A percentile compares a stretch with the other conserved stretches of the same genome.
These are phyloP conservation scores for Suillus brevipes DNA, from an alignment of 768 basidiomycete genomes.

Conservation along the genomic window DNA sequence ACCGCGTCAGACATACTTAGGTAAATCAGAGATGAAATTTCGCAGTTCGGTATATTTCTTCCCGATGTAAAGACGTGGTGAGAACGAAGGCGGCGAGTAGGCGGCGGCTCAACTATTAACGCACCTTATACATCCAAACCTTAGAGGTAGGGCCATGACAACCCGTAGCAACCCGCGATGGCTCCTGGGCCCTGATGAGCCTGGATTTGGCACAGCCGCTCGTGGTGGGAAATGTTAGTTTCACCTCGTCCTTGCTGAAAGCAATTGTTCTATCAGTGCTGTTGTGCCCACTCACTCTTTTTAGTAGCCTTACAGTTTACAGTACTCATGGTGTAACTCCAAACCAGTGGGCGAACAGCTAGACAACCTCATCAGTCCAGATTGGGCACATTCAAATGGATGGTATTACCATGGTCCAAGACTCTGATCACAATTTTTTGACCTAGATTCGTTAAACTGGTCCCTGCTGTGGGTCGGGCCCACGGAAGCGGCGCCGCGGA, in stretches of 20 bases:
- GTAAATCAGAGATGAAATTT: slow-evolving; percentile 6
- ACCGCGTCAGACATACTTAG: not conserved
- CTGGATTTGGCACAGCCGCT: not conserved
- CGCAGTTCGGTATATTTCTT: slow-evolving; percentile 3
- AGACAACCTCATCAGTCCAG: not conserved
- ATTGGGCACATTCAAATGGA: not conserved
- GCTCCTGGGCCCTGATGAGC: not conserved
- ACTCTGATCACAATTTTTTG: not conserved
- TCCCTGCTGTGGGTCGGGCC: not conserved
- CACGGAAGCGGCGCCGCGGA: not conserved
- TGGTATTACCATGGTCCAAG: not conserved
- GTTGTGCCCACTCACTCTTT: not conserved
- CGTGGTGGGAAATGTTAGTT: not conserved
- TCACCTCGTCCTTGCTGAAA: not conserved
- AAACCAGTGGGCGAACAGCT: not conserved
- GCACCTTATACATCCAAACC: not conserved
- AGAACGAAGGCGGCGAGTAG: slow-evolving; percentile 4
- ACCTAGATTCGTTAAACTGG: not conserved
- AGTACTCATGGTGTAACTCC: not conserved
- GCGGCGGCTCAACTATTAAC: slow-evolving; percentile 1
- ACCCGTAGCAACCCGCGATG: not conserved
- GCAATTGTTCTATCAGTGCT: not conserved
- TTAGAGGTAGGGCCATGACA: slow-evolving; percentile 1
- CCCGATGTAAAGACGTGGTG: slow-evolving; percentile 8
- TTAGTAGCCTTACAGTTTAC: not conserved